These are phyloP conservation scores for Grigorovia jiainica DNA, from an alignment of 805 yeast species.

Conservation along the genomic window DNA sequence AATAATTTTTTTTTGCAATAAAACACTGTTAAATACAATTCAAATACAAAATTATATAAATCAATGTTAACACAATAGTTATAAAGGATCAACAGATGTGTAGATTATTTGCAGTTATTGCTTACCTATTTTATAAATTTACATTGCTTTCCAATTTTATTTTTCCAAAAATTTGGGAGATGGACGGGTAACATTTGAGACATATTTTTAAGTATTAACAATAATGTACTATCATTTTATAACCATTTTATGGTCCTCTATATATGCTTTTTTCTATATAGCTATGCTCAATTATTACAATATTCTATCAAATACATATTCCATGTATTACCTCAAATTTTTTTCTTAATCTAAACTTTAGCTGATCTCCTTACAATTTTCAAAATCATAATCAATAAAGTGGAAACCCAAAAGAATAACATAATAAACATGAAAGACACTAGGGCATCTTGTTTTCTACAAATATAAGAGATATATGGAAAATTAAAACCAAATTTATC, in stretches of 20 bases:
- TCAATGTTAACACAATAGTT: background rate
- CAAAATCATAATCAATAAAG: slow-evolving; percentile 74
- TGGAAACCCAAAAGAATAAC: slow-evolving; percentile 71
- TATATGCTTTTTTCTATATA: too few species aligned
- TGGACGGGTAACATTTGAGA: background rate
- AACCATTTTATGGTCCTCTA: too few species aligned
- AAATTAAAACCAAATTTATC: slow-evolving; percentile 1
- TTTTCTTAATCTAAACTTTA: background rate
- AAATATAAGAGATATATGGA: slow-evolving; percentile 43
- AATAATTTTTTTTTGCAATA: too few species aligned
- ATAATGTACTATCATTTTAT: too few species aligned
- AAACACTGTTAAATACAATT: background rate
- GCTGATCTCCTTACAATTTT: slow-evolving; percentile 64
- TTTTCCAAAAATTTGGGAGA: background rate
- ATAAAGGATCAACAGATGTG: background rate
- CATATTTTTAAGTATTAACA: too few species aligned
- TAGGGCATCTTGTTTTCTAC: slow-evolving; percentile 68
- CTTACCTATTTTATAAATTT: background rate
- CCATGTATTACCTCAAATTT: background rate
- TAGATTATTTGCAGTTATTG: background rate
- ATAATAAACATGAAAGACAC: slow-evolving; percentile 72
- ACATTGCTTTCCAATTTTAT: background rate
- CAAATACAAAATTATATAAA: background rate
- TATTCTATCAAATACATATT: background rate
- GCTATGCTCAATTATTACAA: too few species aligned